Conservation (phyloP, 2,329 filamentous ascomycete genomes). For the Claviceps pusilla region DNA sequence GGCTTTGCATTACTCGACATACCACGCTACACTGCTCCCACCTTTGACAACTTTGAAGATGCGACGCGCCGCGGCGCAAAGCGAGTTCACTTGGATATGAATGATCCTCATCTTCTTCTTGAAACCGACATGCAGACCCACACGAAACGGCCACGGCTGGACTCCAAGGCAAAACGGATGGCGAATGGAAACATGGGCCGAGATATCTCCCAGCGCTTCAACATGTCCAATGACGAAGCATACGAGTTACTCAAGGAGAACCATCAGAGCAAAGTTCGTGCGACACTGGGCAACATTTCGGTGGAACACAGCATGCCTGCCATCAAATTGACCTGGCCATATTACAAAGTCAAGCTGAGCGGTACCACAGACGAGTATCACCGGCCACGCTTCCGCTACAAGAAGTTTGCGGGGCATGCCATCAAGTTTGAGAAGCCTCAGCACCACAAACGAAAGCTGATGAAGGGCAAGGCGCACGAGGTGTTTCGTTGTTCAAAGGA, state of each 20-base stretch:
- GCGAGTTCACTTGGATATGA: slow-evolving; percentile 69
- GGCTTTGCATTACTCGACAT: slow-evolving; percentile 44
- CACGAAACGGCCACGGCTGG: slow-evolving; percentile 41
- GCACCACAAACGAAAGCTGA: slow-evolving; percentile 63
- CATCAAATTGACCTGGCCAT: slow-evolving; percentile 81
- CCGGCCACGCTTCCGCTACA: slow-evolving; percentile 61
- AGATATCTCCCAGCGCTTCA: slow-evolving; percentile 70
- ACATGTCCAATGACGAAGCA: slow-evolving; percentile 88
- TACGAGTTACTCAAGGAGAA: slow-evolving; percentile 96
- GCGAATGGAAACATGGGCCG: slow-evolving; percentile 55
- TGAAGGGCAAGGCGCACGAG: slow-evolving; percentile 65
- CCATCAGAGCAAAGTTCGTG: slow-evolving; percentile 88
- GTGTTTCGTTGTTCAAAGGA: slow-evolving; percentile 70
- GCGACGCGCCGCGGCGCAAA: slow-evolving; percentile 60
- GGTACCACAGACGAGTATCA: slow-evolving; percentile 70
- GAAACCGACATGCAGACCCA: slow-evolving; percentile 56
- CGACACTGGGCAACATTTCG: slow-evolving; percentile 77
- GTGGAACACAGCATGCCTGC: slow-evolving; percentile 92
- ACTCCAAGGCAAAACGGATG: slow-evolving; percentile 48
- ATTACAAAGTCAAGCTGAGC: slow-evolving; percentile 76
- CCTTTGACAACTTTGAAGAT: slow-evolving; percentile 67
- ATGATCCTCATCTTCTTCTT: slow-evolving; percentile 73
- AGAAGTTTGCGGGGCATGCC: slow-evolving; percentile 48
- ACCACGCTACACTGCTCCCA: slow-evolving; percentile 47
- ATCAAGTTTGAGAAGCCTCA: slow-evolving; percentile 60